phyloP scores from a whole-genome alignment of 2,329 filamentous ascomycete genomes.

The Phialophora expanda region DNA sequence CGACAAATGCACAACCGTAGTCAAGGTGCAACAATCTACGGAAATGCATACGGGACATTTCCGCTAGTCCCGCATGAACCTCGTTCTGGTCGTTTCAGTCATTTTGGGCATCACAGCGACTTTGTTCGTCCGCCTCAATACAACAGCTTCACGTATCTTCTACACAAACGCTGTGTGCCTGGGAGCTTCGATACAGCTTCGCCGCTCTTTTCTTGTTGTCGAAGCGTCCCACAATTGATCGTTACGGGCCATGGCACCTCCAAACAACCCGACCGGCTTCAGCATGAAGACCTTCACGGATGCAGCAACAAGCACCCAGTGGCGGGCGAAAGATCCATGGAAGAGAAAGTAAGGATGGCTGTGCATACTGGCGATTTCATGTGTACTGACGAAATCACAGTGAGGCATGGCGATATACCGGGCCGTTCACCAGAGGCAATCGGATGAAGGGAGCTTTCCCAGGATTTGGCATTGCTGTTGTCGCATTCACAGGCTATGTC shows the following conservation, averaged over 20 bases:
- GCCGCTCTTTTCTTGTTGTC: not conserved
- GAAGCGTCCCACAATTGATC: not conserved
- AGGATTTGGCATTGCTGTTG: slow-evolving; percentile 87
- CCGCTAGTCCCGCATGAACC: not conserved
- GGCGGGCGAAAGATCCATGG: slow-evolving; percentile 63
- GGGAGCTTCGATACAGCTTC: not conserved
- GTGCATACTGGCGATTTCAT: not conserved
- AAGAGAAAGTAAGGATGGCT: slow-evolving; percentile 59
- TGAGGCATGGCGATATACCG: slow-evolving; percentile 93
- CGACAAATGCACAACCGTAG: not conserved
- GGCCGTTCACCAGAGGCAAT: slow-evolving; percentile 85
- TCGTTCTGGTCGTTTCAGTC: not conserved
- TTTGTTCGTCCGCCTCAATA: not conserved
- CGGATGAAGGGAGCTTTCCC: slow-evolving; percentile 87
- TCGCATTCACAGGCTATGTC: slow-evolving; percentile 89
- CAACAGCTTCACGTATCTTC: not conserved
- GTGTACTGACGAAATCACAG: slow-evolving; percentile 55
- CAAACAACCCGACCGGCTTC: slow-evolving; percentile 84
- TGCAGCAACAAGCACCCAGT: slow-evolving; percentile 38
- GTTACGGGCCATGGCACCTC: slow-evolving; percentile 20
- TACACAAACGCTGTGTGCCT: not conserved
- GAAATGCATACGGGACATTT: not conserved
- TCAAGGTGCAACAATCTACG: not conserved
- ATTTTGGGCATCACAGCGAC: not conserved
- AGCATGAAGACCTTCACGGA: slow-evolving; percentile 63